A percentile compares a stretch with the other conserved stretches of the same genome.
Evolutionary conservation across 345 rosid species (phyloP).

Genomic region (Sisymbrium altissimum): DNA sequence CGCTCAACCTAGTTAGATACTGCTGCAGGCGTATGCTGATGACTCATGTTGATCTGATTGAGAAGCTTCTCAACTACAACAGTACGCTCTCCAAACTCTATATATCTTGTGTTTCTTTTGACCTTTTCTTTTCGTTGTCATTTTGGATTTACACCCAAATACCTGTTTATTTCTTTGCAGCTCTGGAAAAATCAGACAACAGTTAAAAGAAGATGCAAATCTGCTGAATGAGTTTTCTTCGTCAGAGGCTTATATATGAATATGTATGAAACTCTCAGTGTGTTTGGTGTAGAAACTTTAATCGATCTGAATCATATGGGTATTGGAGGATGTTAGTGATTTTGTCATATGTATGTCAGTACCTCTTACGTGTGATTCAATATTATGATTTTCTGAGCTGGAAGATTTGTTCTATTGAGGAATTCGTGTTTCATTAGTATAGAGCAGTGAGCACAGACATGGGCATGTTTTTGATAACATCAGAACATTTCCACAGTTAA

Average conservation of each 20-base stretch:
- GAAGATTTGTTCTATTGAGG: neutral
- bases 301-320: neutral
- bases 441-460: too few species aligned
- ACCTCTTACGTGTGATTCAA: neutral
- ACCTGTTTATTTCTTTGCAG: slow-evolving; percentile 38
- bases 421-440: neutral
- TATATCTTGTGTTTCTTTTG: neutral
- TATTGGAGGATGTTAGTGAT: neutral
- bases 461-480: too few species aligned
- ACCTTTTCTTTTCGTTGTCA: neutral
- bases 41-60: slow-evolving; percentile 99
- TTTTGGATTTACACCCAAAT: neutral
- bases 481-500: too few species aligned
- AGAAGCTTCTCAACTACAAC: slow-evolving; percentile 96
- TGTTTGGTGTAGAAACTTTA: neutral
- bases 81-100: slow-evolving; percentile 45
- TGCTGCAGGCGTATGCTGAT: slow-evolving; percentile 98
- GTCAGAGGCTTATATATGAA: neutral
- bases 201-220: slow-evolving; percentile 31
- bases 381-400: neutral
- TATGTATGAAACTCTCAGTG: neutral
- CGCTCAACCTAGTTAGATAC: slow-evolving; percentile 79
- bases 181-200: slow-evolving; percentile 69
- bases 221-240: neutral
- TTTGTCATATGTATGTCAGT: neutral